phyloP scores from a whole-genome alignment of 768 basidiomycete genomes.

The Agrocybe praecox region DNA sequence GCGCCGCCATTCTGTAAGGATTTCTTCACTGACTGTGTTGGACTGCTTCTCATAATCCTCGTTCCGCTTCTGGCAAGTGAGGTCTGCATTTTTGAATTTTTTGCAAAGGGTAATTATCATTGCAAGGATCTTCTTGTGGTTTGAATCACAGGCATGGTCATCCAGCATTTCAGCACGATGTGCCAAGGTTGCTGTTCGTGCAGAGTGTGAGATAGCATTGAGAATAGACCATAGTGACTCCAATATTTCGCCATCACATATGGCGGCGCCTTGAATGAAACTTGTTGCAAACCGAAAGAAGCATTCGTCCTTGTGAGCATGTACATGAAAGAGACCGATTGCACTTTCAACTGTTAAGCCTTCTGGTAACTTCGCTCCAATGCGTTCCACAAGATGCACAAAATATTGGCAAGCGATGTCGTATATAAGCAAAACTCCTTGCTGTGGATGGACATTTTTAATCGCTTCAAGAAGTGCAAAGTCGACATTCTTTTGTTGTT shows the following conservation, averaged over 20 bases:
- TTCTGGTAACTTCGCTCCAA: not conserved
- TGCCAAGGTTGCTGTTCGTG: constrained; percentile 12
- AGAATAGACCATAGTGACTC: constrained; percentile 20
- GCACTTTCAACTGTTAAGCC: constrained; percentile 2
- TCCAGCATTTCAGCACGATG: constrained; percentile 18
- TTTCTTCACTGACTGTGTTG: too few relatives aligned
- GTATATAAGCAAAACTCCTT: not conserved
- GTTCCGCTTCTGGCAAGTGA: not conserved
- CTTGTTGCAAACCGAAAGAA: constrained; percentile 19
- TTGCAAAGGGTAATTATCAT: constrained; percentile 11
- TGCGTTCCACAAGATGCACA: not conserved
- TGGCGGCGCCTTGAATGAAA: constrained; percentile 13
- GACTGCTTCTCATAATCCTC: not conserved
- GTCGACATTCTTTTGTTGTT: not conserved
- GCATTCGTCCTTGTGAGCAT: constrained; percentile 27
- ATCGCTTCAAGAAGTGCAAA: not conserved
- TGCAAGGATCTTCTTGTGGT: constrained; percentile 22
- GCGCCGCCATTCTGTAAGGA: not conserved
- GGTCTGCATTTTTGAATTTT: not conserved
- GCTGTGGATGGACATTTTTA: not conserved
- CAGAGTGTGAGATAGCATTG: constrained; percentile 11
- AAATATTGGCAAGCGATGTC: not conserved
- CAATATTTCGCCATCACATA: constrained; percentile 16
- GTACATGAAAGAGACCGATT: constrained; percentile 27
- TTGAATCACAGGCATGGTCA: constrained; percentile 23